These are phyloP conservation scores for Termitomyces sp. DNA, from an alignment of 768 basidiomycete genomes.

Conservation along the genomic window DNA sequence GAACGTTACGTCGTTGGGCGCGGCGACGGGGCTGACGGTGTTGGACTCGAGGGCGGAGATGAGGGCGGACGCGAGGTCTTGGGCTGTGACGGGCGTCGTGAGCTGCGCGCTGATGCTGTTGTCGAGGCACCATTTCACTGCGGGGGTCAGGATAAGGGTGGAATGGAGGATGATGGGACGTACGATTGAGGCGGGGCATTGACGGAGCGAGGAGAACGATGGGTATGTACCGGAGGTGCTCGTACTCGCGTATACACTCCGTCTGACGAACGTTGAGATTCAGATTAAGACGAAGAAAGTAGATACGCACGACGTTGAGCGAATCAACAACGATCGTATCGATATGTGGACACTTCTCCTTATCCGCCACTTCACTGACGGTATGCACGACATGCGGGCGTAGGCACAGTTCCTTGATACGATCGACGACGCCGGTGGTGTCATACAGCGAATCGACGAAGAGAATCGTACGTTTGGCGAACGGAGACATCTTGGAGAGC, in stretches of 20 bases:
- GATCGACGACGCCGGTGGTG: constrained; percentile 67
- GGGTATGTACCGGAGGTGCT: constrained; percentile 95
- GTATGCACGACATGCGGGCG: constrained; percentile 73
- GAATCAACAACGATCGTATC: constrained; percentile 97
- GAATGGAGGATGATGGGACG: constrained; percentile 20
- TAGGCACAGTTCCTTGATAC: constrained; percentile 77
- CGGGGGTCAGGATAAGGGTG: constrained; percentile 6
- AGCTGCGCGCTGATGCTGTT: constrained; percentile 95
- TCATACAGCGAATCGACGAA: constrained; percentile 87
- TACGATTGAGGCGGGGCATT: constrained; percentile 72
- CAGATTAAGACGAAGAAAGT: no score
- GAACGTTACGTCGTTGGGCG: constrained; percentile 82
- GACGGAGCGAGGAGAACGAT: constrained; percentile 86
- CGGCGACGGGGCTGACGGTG: constrained; percentile 84
- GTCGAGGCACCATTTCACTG: constrained; percentile 95
- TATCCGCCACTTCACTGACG: constrained; percentile 78
- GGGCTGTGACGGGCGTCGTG: constrained; percentile 83
- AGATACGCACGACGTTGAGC: constrained; percentile 72
- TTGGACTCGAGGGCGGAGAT: constrained; percentile 94
- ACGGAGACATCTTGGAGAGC: constrained; percentile 78
- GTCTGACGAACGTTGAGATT: constrained; percentile 45
- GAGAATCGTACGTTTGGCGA: constrained; percentile 83
- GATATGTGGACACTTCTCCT: constrained; percentile 80
- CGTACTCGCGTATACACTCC: constrained; percentile 85
- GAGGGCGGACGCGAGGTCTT: constrained; percentile 89